Conservation (phyloP, 768 basidiomycete genomes). For the Boletus pseudo-olivaceus region DNA sequence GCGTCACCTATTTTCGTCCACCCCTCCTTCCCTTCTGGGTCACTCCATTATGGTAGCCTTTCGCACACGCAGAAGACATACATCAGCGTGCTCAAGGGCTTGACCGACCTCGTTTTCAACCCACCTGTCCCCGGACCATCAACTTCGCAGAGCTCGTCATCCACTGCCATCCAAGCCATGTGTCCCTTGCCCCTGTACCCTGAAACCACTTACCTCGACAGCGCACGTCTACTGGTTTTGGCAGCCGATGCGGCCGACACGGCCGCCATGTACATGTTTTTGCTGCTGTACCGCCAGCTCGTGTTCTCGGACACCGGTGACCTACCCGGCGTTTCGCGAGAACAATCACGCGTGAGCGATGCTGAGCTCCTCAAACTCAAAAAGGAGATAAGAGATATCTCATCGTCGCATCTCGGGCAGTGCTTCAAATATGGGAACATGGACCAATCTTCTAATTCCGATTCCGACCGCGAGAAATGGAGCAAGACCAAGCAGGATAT, state of each 20-base stretch:
- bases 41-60: slow-evolving; percentile 43
- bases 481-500: slow-evolving; percentile 57
- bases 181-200: slow-evolving; percentile 49
- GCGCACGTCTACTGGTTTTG: slow-evolving; percentile 60
- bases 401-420: slow-evolving; percentile 54
- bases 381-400: slow-evolving; percentile 70
- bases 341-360: slow-evolving; percentile 43
- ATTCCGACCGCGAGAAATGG: slow-evolving; percentile 51
- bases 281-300: slow-evolving; percentile 78
- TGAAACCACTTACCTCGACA: slow-evolving; percentile 82
- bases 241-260: slow-evolving; percentile 73
- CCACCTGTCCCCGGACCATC: slow-evolving; percentile 41
- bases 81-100: slow-evolving; percentile 52
- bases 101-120: slow-evolving; percentile 64
- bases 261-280: slow-evolving; percentile 73
- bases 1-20: slow-evolving; percentile 41
- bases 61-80: slow-evolving; percentile 45
- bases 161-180: slow-evolving; percentile 30
- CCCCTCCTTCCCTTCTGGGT: slow-evolving; percentile 40
- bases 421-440: slow-evolving; percentile 44
- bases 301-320: slow-evolving; percentile 45
- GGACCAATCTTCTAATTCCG: slow-evolving; percentile 24
- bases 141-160: slow-evolving; percentile 27
- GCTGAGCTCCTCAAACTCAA: slow-evolving; percentile 59
- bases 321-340: slow-evolving; percentile 25